Percentiles rank a stretch among this genome's conserved stretches.
phyloP scores from a whole-genome alignment of 176 grass and related monocot species.

The Aegilops bicornis region DNA sequence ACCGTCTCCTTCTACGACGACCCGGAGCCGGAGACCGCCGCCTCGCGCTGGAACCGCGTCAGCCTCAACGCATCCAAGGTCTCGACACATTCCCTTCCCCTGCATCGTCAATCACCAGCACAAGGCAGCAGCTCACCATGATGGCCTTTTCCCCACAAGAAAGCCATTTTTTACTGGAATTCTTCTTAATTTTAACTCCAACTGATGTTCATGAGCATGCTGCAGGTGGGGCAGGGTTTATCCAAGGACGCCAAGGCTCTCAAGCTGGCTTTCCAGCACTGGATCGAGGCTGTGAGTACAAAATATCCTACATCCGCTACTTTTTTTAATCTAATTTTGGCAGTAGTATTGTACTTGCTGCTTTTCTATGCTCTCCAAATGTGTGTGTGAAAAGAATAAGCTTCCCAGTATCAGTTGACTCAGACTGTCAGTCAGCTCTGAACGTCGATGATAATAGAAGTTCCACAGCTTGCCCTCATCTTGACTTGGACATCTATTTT shows the following conservation, averaged over 20 bases:
- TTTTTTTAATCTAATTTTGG: slow-evolving; percentile 5
- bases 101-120: background rate
- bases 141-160: background rate
- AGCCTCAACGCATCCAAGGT: slow-evolving; percentile 87
- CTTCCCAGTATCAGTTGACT: slow-evolving; percentile 18
- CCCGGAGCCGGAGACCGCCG: slow-evolving; percentile 63
- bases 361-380: background rate
- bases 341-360: background rate
- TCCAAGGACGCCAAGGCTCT: slow-evolving; percentile 67
- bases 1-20: slow-evolving; percentile 83
- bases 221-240: slow-evolving; percentile 84
- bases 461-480: background rate
- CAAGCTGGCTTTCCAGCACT: slow-evolving; percentile 93
- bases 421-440: slow-evolving; percentile 8
- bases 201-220: background rate
- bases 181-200: background rate
- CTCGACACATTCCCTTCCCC: background rate
- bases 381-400: slow-evolving; percentile 19
- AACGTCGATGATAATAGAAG: slow-evolving; percentile 18
- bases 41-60: slow-evolving; percentile 85
- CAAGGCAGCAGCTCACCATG: background rate
- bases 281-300: slow-evolving; percentile 94
- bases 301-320: background rate
- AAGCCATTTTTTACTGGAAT: background rate
- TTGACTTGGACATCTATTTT: background rate